A percentile compares a stretch with the other conserved stretches of the same genome.
Evolutionary conservation across 805 yeast species (phyloP).

Genomic region (Saccharomycopsis fibuligera): DNA sequence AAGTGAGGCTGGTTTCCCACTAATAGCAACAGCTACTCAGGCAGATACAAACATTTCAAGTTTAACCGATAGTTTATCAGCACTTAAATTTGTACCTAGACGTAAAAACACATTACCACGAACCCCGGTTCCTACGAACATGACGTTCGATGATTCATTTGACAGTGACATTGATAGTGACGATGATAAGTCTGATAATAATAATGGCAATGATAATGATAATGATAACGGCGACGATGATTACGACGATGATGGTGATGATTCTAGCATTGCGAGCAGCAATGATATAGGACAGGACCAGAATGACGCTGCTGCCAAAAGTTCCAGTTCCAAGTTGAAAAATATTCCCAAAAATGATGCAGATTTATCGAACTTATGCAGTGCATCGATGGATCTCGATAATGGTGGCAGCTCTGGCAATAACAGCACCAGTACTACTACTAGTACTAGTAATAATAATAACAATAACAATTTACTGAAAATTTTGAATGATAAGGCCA

Average conservation of each 20-base stretch:
- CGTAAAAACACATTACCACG: slow-evolving; percentile 14
- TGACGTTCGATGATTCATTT: neutral
- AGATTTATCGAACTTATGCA: neutral
- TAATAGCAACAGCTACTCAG: no score
- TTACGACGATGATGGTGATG: neutral
- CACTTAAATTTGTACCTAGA: slow-evolving; percentile 6
- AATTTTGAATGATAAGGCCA: no score
- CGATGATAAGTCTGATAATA: slow-evolving; percentile 13
- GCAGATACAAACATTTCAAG: neutral
- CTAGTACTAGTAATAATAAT: neutral
- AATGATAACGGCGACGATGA: neutral
- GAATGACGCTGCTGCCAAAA: neutral
- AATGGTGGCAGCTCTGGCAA: neutral
- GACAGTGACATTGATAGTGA: slow-evolving; percentile 6
- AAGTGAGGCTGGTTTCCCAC: no score
- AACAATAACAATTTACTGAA: no score
- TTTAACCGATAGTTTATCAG: slow-evolving; percentile 12
- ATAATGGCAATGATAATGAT: slow-evolving; percentile 8
- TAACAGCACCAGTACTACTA: neutral
- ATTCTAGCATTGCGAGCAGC: slow-evolving; percentile 2
- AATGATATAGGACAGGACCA: neutral
- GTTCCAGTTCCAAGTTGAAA: neutral
- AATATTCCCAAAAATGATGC: neutral
- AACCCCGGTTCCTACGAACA: slow-evolving; percentile 18
- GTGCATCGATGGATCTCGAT: no score